Conservation (phyloP, 805 yeast genomes). For the Hanseniaspora nectarophila region DNA sequence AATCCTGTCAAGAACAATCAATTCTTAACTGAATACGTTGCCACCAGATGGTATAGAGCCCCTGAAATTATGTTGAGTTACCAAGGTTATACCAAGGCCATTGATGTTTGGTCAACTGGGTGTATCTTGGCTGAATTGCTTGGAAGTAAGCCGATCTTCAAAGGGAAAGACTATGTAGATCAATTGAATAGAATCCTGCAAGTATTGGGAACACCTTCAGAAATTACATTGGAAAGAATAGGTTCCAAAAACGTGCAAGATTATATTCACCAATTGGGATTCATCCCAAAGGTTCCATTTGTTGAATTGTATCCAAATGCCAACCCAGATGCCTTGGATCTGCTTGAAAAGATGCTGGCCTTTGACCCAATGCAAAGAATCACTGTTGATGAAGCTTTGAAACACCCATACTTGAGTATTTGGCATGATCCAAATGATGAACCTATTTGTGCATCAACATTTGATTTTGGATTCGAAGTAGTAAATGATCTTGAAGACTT, state of each 20-base stretch:
- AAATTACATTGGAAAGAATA: conserved; percentile 52
- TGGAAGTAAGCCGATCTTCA: conserved; percentile 82
- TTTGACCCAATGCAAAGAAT: conserved; percentile 77
- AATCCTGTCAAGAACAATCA: conserved; percentile 79
- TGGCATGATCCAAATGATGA: conserved; percentile 95
- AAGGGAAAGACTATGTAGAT: conserved; percentile 92
- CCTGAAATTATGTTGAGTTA: conserved; percentile 94
- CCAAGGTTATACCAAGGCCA: conserved; percentile 91
- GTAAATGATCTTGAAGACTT: conserved; percentile 66
- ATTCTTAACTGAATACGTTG: conserved; percentile 94
- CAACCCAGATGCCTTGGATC: conserved; percentile 73
- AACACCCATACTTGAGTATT: conserved; percentile 73
- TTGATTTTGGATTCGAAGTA: conserved; percentile 79
- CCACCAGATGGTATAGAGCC: conserved; percentile 97
- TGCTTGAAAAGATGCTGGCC: conserved; percentile 66
- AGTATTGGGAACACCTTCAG: conserved; percentile 84
- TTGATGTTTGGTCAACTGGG: conserved; percentile 96
- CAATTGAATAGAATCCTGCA: conserved; percentile 80
- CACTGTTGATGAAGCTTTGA: conserved; percentile 75
- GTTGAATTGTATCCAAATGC: conserved; percentile 65
- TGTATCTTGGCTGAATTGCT: conserved; percentile 89
- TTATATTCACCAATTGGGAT: conserved; percentile 77
- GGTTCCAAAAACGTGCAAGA: conserved; percentile 86
- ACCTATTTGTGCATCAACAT: conserved; percentile 65
- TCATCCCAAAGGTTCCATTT: conserved; percentile 69